Base-by-base conservation (phyloP, 306 rosid species). In the Parietaria judaica region DNA sequence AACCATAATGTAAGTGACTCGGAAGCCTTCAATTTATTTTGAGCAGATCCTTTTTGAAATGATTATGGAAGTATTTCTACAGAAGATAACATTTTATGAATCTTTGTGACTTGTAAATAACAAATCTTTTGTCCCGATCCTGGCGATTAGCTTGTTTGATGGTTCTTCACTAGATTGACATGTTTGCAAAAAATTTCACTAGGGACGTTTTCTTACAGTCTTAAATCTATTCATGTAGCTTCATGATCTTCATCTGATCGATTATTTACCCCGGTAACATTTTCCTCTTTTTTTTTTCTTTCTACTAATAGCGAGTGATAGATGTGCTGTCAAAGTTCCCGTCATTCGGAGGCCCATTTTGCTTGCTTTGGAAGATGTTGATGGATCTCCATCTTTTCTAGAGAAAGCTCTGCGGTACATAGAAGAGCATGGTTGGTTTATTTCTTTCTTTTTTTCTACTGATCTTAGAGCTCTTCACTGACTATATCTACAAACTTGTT, bases 311-410 rank as follows among this genome's bases (percentile, higher is more conserved):
- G 99, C 58, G 67, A 84, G 72, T 64, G 96, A 86, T 16, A 76
- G 58, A 70, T 85, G 70, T 23, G 80, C 84, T 15, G 51, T n/a
- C 12, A 94, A 81, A 75, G 77, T 90, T 63, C 75, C 73, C 3
- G 90, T 94, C 60, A 65, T 84, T 68, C 91, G 99, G 62, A 78
- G 87, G 55, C 97, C 99, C 49, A 76, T 94, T 74, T 80, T 94
- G 76, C 91, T 89, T 74, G 97, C 97, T 60, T 62, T 94, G 77
- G 99, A 94, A 75, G 99, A 94, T 61, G 94, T 75, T 56, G 97
- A 94, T 75, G 99, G 99, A 74, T 58, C 89, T 66, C 97, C 99
- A 23, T 81, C 97, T 61, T 94, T 94, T 78, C 74, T 94, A 75
- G 99, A 94, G 81, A 94, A 94, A 81, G 95, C 95, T 61, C 83